A percentile compares a stretch with the other conserved stretches of the same genome.
These are phyloP conservation scores for Clonostachys rosea DNA, from an alignment of 2,329 filamentous ascomycete genomes.

Conservation along the genomic window DNA sequence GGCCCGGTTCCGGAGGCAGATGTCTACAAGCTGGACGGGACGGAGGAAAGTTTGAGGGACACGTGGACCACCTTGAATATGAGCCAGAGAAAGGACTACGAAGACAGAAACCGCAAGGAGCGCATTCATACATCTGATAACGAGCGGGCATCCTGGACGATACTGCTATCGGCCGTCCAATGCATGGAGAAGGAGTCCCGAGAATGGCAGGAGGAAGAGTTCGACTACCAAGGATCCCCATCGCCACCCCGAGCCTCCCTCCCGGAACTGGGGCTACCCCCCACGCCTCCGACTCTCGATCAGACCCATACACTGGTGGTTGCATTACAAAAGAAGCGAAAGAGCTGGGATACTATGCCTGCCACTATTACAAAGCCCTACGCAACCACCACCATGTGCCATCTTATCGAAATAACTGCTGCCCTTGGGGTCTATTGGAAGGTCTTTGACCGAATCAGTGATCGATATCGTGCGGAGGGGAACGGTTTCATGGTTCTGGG, in stretches of 20 bases:
- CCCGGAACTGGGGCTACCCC: conserved; percentile 9
- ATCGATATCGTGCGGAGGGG: conserved; percentile 49
- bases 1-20: conserved; percentile 23
- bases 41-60: conserved; percentile 21
- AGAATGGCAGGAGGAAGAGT: conserved; percentile 36
- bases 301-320: conserved; percentile 34
- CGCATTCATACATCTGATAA: conserved; percentile 50
- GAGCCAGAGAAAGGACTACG: conserved; percentile 17
- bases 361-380: conserved; percentile 39
- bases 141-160: conserved; percentile 50
- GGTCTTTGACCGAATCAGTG: conserved; percentile 45
- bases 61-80: conserved; percentile 25
- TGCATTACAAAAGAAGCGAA: conserved; percentile 39
- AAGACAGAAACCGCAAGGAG: conserved; percentile 12
- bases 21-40: conserved; percentile 33
- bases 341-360: conserved; percentile 49
- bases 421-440: conserved; percentile 55
- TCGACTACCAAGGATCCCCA: conserved; percentile 11
- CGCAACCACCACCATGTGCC: conserved; percentile 50
- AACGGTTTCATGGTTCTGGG: conserved; percentile 49
- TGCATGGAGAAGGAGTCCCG: conserved; percentile 41
- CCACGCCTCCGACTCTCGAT: conserved; percentile 13
- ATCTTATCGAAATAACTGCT: conserved; percentile 48
- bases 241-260: background rate
- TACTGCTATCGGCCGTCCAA: conserved; percentile 43